These are phyloP conservation scores for Phytopythium kandeliae DNA, from an alignment of 352 stramenopile species.

Conservation along the genomic window DNA sequence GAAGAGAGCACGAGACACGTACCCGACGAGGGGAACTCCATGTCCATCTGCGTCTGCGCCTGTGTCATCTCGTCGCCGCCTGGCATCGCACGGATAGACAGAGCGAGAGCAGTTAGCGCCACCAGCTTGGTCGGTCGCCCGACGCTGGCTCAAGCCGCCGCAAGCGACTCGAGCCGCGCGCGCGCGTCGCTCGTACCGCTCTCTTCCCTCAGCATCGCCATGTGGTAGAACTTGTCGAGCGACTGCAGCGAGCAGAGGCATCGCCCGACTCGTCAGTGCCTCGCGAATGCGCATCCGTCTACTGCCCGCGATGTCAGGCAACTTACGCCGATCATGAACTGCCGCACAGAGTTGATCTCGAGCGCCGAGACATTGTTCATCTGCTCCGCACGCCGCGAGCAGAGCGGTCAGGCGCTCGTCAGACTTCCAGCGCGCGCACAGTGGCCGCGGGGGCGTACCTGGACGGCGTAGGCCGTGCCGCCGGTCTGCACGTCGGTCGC, in stretches of 20 bases:
- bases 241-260: conserved; percentile 25
- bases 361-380: conserved; percentile 87
- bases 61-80: conserved; percentile 12
- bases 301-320: not conserved
- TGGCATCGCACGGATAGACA: not conserved
- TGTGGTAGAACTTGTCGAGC: conserved; percentile 71
- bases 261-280: not conserved
- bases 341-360: conserved; percentile 85
- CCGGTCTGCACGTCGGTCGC: conserved; percentile 68
- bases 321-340: conserved; percentile 84
- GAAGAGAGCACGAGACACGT: not conserved
- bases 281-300: not conserved
- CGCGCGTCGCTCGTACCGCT: conserved; percentile 9
- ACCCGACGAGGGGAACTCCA: conserved; percentile 6
- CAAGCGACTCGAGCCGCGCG: not conserved
- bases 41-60: conserved; percentile 21
- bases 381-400: conserved; percentile 14
- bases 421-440: too few species aligned
- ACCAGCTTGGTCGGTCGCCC: too few species aligned
- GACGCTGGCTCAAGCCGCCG: too few species aligned
- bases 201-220: conserved; percentile 52
- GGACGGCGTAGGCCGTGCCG: conserved; percentile 67
- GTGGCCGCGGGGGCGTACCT: conserved; percentile 13
- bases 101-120: too few species aligned
- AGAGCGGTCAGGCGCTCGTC: not conserved